Evolutionary conservation across 345 rosid species (phyloP), one percentile per base, ranked within the genome.

Genomic region (Pseudoturritis turrita): DNA sequence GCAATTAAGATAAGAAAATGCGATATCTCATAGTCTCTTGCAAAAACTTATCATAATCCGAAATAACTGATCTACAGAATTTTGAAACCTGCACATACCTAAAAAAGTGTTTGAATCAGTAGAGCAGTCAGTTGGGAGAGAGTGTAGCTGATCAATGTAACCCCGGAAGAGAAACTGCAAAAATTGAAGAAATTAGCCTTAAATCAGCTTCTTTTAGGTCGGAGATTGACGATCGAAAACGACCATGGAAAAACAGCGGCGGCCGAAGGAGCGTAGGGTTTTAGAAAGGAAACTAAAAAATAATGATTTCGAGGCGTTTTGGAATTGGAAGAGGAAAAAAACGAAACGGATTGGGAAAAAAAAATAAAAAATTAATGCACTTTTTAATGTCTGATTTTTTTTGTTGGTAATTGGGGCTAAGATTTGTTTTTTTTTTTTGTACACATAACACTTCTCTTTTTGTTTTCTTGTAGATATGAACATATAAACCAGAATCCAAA

Each of bases 201-300:
- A n/a, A n/a, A 2, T 17, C 29, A 13, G 12, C 19, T 31, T 14
- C 11, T 5, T 31, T 15, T n/a, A 7, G 4, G 51, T 8, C 44
- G 65, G 70, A 26, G 60, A 56, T 8, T 2, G 26, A 36, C 68
- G 55, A 49, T n/a, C n/a, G n/a, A n/a, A n/a, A n/a, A n/a, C n/a
- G n/a, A n/a, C n/a, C n/a, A n/a, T n/a, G 36, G 9, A 40, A 40
- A 59, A 12, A 37, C 54, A 12, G 46, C 39, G 71, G 75, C 79
- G 65, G 79, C 62, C 63, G 79, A 75, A 69, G 71, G 8, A 70
- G 22, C 60, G 60, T 70, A 76, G 79, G 79, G 79, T 63, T 76
- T 61, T 54, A 69, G 64, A 21, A 39, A 46, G 40, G n/a, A 45
- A 41, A 23, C 8, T 33, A 15, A 3, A 59, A 41, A 25, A n/a